phyloP scores from a whole-genome alignment of 2,329 filamentous ascomycete genomes.

The Dothideomycetes sp. region DNA sequence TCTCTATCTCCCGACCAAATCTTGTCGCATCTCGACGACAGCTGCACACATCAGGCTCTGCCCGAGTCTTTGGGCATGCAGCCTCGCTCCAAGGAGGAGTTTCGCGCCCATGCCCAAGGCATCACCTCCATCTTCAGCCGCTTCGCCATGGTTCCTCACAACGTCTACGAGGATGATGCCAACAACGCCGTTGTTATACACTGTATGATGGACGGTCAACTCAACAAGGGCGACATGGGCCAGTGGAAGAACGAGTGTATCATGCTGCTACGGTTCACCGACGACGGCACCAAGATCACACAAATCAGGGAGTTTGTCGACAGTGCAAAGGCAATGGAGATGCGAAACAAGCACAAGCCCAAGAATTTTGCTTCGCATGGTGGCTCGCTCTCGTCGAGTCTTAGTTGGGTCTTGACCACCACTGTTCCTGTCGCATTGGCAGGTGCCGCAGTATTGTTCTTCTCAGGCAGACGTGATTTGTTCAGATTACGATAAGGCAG shows the following conservation, averaged over 20 bases:
- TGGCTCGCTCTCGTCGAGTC: neutral
- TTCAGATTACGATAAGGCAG: neutral
- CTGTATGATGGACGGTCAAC: constrained; percentile 26
- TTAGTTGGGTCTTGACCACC: constrained; percentile 1
- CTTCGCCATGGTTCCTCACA: constrained; percentile 33
- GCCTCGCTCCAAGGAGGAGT: constrained; percentile 28
- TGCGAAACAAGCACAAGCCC: constrained; percentile 30
- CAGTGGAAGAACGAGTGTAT: constrained; percentile 19
- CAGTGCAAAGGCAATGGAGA: constrained; percentile 28
- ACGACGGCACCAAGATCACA: constrained; percentile 18
- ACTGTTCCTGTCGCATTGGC: constrained; percentile 6
- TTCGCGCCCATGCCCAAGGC: constrained; percentile 31
- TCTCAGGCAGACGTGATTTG: constrained; percentile 7
- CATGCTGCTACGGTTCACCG: constrained; percentile 16
- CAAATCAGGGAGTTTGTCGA: constrained; percentile 35
- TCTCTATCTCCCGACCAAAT: constrained; percentile 33
- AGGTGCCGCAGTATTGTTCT: constrained; percentile 9
- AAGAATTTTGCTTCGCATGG: constrained; percentile 18
- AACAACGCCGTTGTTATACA: constrained; percentile 31
- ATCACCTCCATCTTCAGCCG: constrained; percentile 35
- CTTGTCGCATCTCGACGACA: constrained; percentile 26
- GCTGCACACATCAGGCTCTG: constrained; percentile 34
- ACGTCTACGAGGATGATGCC: constrained; percentile 26
- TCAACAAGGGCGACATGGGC: constrained; percentile 17
- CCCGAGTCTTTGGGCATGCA: constrained; percentile 34